A percentile compares a stretch with the other conserved stretches of the same genome.
These are phyloP conservation scores for Aspergillus novoparasiticus DNA, from an alignment of 2,329 filamentous ascomycete species.

Conservation along the genomic window DNA sequence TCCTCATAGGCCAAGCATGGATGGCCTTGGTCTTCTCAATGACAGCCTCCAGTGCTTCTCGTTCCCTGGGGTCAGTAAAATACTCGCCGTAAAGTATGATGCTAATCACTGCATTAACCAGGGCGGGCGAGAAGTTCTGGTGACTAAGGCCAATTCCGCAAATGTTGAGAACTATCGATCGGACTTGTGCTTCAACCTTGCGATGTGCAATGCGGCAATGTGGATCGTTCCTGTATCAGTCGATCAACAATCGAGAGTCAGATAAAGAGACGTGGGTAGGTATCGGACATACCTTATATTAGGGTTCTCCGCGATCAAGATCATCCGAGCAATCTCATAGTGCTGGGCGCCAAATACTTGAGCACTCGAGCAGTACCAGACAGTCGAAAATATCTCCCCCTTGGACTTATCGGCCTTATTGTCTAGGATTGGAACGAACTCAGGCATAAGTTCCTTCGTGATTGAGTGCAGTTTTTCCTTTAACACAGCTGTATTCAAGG, in stretches of 20 bases:
- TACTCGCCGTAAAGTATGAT: conserved; percentile 24
- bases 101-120: conserved; percentile 26
- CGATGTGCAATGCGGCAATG: conserved; percentile 18
- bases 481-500: neutral
- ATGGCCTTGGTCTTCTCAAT: conserved; percentile 21
- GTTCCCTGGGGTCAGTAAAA: conserved; percentile 20
- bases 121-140: conserved; percentile 17
- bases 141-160: conserved; percentile 25
- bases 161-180: conserved; percentile 21
- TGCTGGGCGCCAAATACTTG: conserved; percentile 27
- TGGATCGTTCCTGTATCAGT: conserved; percentile 7
- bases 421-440: conserved; percentile 17
- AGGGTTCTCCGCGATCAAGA: conserved; percentile 24
- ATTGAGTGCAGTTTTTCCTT: neutral
- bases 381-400: conserved; percentile 25
- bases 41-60: conserved; percentile 21
- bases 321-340: conserved; percentile 24
- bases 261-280: neutral
- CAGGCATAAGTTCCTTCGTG: neutral
- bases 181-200: conserved; percentile 21
- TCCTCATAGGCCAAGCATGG: conserved; percentile 50
- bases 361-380: conserved; percentile 24
- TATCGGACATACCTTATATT: conserved; percentile 15
- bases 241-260: neutral
- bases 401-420: conserved; percentile 18